These are phyloP conservation scores for Adansonia rubrostipa DNA, from an alignment of 441 rosid species.

Conservation along the genomic window DNA sequence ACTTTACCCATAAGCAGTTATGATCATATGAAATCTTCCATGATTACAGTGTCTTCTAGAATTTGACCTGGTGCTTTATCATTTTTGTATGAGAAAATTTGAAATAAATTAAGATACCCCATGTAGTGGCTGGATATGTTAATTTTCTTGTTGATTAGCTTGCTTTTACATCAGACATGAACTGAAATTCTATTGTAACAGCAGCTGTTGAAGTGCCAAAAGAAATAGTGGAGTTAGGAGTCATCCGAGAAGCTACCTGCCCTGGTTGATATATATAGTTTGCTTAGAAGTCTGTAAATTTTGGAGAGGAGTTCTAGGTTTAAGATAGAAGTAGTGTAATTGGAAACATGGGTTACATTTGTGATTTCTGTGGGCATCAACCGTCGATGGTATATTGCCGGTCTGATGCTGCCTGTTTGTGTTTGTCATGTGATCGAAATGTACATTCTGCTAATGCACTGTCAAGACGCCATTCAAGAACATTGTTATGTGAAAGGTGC, in stretches of 20 bases:
- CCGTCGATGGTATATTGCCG: slow-evolving; percentile 94
- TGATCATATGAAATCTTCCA: slow-evolving; percentile 19
- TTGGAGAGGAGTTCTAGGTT: slow-evolving; percentile 8
- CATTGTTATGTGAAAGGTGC: slow-evolving; percentile 89
- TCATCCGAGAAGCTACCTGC: slow-evolving; percentile 24
- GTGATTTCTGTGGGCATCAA: slow-evolving; percentile 81
- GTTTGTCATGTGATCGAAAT: slow-evolving; percentile 90
- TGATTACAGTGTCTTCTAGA: slow-evolving; percentile 9
- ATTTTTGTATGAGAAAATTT: background rate
- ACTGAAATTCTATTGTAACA: slow-evolving; percentile 3
- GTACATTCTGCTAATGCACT: slow-evolving; percentile 96
- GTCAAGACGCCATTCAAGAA: slow-evolving; percentile 88
- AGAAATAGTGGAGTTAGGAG: background rate
- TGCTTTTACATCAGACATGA: slow-evolving; percentile 1
- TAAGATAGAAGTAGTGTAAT: slow-evolving; percentile 11
- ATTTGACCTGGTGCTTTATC: slow-evolving; percentile 4
- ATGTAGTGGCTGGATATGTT: background rate
- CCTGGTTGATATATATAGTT: slow-evolving; percentile 28
- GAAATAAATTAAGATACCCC: slow-evolving; percentile 6
- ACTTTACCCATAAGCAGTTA: background rate
- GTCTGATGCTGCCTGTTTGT: slow-evolving; percentile 91
- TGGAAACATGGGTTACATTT: slow-evolving; percentile 65
- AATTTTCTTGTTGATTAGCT: slow-evolving; percentile 8
- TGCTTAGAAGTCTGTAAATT: slow-evolving; percentile 18
- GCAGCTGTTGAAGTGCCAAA: slow-evolving; percentile 31